A percentile compares a stretch with the other conserved stretches of the same genome.
These are phyloP conservation scores for Coffea eugenioides DNA, from an alignment of 257 asterid species.

Conservation along the genomic window DNA sequence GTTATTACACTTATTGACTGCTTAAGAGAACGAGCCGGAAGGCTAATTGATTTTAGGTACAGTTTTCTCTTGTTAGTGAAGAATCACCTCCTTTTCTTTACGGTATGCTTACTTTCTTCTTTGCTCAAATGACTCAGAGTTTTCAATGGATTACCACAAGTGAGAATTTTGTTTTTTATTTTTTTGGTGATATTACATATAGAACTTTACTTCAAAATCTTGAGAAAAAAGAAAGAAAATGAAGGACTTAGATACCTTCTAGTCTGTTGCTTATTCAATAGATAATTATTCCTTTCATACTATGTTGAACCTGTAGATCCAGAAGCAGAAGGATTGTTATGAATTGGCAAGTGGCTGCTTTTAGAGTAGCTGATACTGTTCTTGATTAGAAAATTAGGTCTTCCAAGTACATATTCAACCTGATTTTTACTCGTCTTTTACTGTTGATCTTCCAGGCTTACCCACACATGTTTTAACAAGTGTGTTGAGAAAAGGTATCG, in stretches of 20 bases:
- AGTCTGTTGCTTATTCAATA: neutral
- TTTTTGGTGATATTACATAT: neutral
- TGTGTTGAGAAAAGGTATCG: conserved; percentile 40
- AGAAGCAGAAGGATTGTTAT: neutral
- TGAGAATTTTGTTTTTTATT: neutral
- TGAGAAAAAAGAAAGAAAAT: neutral
- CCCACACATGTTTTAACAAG: conserved; percentile 41
- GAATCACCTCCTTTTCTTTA: neutral
- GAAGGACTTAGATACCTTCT: neutral
- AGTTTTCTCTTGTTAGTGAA: neutral
- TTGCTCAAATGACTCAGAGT: neutral
- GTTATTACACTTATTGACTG: neutral
- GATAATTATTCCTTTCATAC: neutral
- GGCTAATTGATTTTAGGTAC: neutral
- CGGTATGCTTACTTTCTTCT: neutral
- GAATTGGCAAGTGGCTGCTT: neutral
- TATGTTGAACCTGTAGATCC: neutral
- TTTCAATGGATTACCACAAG: neutral
- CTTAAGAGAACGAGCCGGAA: neutral
- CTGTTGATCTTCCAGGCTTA: conserved; percentile 35
- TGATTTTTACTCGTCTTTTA: conserved; percentile 2
- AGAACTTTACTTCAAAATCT: neutral
- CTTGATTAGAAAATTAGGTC: neutral
- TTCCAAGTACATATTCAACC: neutral
- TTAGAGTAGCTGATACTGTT: neutral